Evolutionary conservation across 1,284 basidiomycete genomes (phyloP), one percentile per base, ranked within the genome.

Genomic region (Cystobasidiaceae sp.): DNA sequence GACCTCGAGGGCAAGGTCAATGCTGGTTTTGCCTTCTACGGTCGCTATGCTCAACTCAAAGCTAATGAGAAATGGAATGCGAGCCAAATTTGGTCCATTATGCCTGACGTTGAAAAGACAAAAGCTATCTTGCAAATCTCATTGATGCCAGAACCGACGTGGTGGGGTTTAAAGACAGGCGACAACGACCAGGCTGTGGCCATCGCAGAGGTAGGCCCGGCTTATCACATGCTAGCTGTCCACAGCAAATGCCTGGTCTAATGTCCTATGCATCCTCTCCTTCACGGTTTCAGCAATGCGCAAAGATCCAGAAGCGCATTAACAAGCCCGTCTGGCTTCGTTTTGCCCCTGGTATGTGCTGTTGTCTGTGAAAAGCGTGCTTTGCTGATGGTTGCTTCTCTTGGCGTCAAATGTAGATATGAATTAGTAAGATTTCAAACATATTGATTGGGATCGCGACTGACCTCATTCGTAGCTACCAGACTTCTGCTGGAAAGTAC

Each of bases 171-270:
- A 7, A 59, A 41, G 17, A 25, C 27, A 19, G 27, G 34, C 1
- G 48, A 59, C 27, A 41, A 46, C 33, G 25, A 43, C 21, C 56
- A 59, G 19, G 56, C 44, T 27, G 28, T 6, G 23, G 44, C 43
- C 1, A 59, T 59, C n/a, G 56, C 56, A n/a, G 25, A 59, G 32
- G 56, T 59, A 21, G 25, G 30, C n/a, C n/a, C n/a, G n/a, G n/a
- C n/a, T n/a, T n/a, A n/a, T 46, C 27, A 33, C 28, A 3, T 17
- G 32, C 28, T 33, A 33, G 9, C 30, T 9, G 13, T 28, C 3
- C n/a, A 4, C 8, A 17, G 4, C 9, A 8, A n/a, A 6, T 7
- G 27, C 19, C 54, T 5, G 4, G 32, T 23, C n/a, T 6, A 25
- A 41, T 4, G 7, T 33, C 4, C 9, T 3, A 33, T 3, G 6